Percentiles rank a stretch among this genome's conserved stretches.
Evolutionary conservation across 1,284 basidiomycete genomes (phyloP).

Genomic region (Leccinum idahoense): DNA sequence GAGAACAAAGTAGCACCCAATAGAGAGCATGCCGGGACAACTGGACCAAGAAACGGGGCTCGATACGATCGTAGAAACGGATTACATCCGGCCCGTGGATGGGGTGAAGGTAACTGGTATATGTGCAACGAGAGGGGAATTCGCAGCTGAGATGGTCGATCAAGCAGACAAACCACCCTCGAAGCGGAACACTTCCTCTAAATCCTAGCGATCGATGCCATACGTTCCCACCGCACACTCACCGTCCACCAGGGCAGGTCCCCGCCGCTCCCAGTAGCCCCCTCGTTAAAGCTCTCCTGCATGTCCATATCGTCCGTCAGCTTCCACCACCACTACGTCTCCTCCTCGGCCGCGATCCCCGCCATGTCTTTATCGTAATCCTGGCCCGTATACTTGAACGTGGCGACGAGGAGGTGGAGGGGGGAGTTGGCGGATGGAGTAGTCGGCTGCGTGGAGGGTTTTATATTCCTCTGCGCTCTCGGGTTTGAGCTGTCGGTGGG

Average conservation of each 20-base stretch:
- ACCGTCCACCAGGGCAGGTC: conserved; percentile 72
- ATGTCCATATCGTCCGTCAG: conserved; percentile 72
- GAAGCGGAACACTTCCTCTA: conserved; percentile 72
- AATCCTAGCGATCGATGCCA: conserved; percentile 33
- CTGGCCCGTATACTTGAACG: conserved; percentile 58
- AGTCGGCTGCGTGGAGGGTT: conserved; percentile 62
- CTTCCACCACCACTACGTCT: conserved; percentile 74
- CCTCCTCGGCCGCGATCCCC: conserved; percentile 55
- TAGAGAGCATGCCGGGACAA: conserved; percentile 42
- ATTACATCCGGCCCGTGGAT: conserved; percentile 41
- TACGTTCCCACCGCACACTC: conserved; percentile 16
- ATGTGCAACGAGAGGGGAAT: neutral
- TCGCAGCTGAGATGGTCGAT: neutral
- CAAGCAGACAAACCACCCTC: conserved; percentile 36
- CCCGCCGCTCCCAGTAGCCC: conserved; percentile 62
- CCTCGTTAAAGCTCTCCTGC: conserved; percentile 71
- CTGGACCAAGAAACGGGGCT: conserved; percentile 24
- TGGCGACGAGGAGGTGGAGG: conserved; percentile 63
- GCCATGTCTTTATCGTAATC: conserved; percentile 69
- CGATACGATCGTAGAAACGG: conserved; percentile 55
- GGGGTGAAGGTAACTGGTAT: conserved; percentile 37
- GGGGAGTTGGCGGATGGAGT: conserved; percentile 71
- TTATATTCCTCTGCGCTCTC: conserved; percentile 64
- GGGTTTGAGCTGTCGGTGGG: conserved; percentile 50
- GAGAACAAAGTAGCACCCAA: conserved; percentile 63